phyloP scores from a whole-genome alignment of 1,139 yeast species.

The Scheffersomyces segobiensis region DNA sequence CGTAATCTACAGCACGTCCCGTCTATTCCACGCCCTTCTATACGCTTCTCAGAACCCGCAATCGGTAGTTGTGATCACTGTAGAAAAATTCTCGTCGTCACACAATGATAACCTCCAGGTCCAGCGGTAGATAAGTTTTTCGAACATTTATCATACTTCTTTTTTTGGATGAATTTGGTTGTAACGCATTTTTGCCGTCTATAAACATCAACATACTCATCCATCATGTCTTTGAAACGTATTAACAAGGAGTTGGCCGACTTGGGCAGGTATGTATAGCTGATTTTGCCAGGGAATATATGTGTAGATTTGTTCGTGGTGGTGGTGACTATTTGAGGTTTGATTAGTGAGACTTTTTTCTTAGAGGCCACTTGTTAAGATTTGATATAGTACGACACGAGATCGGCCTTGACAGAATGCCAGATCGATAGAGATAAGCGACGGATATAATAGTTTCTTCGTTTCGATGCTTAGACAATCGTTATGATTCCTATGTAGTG shows the following conservation, averaged over 20 bases:
- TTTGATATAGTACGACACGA: neutral
- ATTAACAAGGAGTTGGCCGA: conserved; percentile 94
- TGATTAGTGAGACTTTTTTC: neutral
- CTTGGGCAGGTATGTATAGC: conserved; percentile 77
- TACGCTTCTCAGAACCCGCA: neutral
- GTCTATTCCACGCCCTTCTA: neutral
- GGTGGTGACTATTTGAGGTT: neutral
- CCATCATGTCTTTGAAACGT: conserved; percentile 83
- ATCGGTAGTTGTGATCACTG: neutral
- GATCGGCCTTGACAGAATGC: neutral
- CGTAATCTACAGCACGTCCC: neutral
- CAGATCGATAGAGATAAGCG: neutral
- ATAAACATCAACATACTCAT: neutral
- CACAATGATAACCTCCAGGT: neutral
- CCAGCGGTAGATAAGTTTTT: neutral
- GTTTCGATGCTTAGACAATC: neutral
- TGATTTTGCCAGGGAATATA: neutral
- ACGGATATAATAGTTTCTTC: neutral
- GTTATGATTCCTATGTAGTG: neutral
- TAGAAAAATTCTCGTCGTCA: neutral
- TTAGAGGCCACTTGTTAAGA: neutral
- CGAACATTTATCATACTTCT: neutral
- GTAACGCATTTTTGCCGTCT: neutral
- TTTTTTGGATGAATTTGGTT: neutral
- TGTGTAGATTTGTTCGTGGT: neutral